These are phyloP conservation scores for Fragilariopsis cylindrus DNA, from an alignment of 108 stramenopile genomes.

Conservation along the genomic window DNA sequence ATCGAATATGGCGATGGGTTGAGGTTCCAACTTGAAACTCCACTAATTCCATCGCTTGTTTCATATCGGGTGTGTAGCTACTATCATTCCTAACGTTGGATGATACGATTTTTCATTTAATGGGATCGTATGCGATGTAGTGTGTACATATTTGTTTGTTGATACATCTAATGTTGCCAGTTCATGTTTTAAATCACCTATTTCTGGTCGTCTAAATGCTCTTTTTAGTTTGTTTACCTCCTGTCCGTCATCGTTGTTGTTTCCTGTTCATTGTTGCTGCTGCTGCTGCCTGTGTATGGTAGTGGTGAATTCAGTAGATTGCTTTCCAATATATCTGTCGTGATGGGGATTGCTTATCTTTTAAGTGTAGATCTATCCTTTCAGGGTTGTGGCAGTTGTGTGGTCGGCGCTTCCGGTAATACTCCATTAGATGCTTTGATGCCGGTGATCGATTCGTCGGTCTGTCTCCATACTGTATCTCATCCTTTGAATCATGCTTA, in stretches of 20 bases:
- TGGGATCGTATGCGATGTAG: not conserved
- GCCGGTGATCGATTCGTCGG: conserved; percentile 6
- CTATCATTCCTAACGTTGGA: not conserved
- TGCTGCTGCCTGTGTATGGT: not conserved
- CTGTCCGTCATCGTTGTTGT: not conserved
- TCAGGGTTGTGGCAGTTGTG: not conserved
- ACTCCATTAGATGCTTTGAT: conserved; percentile 3
- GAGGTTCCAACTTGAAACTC: not conserved
- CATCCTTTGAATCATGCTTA: conserved; percentile 1
- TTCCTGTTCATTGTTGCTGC: not conserved
- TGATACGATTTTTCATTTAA: not conserved
- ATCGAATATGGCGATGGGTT: not conserved
- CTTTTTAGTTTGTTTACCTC: not conserved
- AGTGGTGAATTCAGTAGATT: not conserved
- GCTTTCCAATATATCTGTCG: not conserved
- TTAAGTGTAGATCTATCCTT: not conserved
- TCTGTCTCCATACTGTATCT: conserved; percentile 9
- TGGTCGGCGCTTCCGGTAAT: not conserved
- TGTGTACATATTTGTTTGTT: not conserved
- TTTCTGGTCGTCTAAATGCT: not conserved
- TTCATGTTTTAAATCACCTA: too few relatives aligned
- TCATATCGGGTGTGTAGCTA: not conserved
- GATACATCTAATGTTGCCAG: too few relatives aligned
- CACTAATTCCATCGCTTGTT: not conserved
- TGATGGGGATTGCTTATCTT: not conserved